Evolutionary conservation across 2,329 filamentous ascomycete species (phyloP).

Genomic region (Aspergillus niger): DNA sequence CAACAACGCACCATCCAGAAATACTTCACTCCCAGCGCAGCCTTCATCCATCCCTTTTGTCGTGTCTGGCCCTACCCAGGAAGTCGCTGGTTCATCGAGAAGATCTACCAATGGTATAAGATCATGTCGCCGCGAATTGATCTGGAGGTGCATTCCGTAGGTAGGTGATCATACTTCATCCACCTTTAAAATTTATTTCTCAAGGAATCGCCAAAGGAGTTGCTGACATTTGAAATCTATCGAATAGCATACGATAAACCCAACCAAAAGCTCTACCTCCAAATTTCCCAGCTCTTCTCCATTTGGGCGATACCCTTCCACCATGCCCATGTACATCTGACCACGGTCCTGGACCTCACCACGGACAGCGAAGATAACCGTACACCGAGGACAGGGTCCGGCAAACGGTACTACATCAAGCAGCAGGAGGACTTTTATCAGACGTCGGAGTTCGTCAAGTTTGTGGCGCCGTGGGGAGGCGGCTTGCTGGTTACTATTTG

Average conservation of each 20-base stretch:
- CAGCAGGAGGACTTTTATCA: slow-evolving; percentile 83
- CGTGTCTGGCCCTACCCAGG: slow-evolving; percentile 62
- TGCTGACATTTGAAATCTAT: no score
- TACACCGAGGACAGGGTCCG: slow-evolving; percentile 18
- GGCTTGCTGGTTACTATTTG: slow-evolving; percentile 59
- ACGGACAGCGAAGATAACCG: slow-evolving; percentile 41
- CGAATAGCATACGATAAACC: slow-evolving; percentile 66
- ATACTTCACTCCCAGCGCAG: slow-evolving; percentile 73
- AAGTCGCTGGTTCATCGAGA: slow-evolving; percentile 67
- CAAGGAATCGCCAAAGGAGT: no score
- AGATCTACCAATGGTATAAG: slow-evolving; percentile 82
- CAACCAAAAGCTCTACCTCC: slow-evolving; percentile 70
- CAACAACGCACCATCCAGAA: slow-evolving; percentile 66
- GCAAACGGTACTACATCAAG: slow-evolving; percentile 67
- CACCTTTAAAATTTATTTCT: no score
- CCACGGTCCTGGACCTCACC: slow-evolving; percentile 66
- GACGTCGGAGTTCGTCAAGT: slow-evolving; percentile 72
- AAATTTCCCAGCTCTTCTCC: slow-evolving; percentile 72
- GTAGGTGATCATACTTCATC: slow-evolving; percentile 35
- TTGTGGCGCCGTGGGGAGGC: slow-evolving; percentile 65
- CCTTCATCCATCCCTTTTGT: slow-evolving; percentile 78
- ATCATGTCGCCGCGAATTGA: slow-evolving; percentile 75
- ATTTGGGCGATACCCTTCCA: slow-evolving; percentile 79
- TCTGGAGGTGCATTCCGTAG: slow-evolving; percentile 64
- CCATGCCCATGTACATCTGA: slow-evolving; percentile 66